Percentiles rank a stretch among this genome's conserved stretches.
phyloP scores from a whole-genome alignment of 192 early-diverging fungal species.

The Rhizophagus clarus region DNA sequence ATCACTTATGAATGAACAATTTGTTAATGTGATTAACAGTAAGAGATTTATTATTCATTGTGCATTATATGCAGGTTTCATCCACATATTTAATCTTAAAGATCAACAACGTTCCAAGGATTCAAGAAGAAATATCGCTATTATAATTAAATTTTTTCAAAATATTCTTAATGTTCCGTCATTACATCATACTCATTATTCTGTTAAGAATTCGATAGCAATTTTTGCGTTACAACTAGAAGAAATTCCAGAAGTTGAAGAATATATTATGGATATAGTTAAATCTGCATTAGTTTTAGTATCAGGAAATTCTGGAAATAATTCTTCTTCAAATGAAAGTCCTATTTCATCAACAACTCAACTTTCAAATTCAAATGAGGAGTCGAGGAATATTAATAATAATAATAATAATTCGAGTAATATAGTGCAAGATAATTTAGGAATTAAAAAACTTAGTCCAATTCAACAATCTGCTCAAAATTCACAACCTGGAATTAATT shows the following conservation, averaged over 20 bases:
- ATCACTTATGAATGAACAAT: conserved; percentile 4
- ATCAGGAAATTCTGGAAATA: neutral
- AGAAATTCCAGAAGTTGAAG: neutral
- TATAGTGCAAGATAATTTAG: neutral
- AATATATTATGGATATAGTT: neutral
- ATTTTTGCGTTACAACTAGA: conserved; percentile 17
- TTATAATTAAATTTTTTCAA: conserved; percentile 9
- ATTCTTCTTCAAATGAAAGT: neutral
- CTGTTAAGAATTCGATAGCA: conserved; percentile 8
- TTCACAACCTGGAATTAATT: neutral
- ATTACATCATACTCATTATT: neutral
- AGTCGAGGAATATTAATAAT: neutral
- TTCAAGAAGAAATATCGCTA: neutral
- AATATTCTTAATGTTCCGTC: neutral
- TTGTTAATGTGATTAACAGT: conserved; percentile 25
- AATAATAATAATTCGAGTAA: neutral
- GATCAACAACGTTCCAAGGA: neutral
- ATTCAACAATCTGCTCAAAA: neutral
- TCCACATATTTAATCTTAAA: conserved; percentile 16
- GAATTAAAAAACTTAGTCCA: neutral
- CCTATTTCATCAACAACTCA: neutral
- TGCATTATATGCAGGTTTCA: conserved; percentile 23
- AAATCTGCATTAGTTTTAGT: neutral
- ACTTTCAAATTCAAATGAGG: neutral
- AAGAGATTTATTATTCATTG: conserved; percentile 23